phyloP scores from a whole-genome alignment of 768 basidiomycete genomes.

The Lentinula edodes region DNA sequence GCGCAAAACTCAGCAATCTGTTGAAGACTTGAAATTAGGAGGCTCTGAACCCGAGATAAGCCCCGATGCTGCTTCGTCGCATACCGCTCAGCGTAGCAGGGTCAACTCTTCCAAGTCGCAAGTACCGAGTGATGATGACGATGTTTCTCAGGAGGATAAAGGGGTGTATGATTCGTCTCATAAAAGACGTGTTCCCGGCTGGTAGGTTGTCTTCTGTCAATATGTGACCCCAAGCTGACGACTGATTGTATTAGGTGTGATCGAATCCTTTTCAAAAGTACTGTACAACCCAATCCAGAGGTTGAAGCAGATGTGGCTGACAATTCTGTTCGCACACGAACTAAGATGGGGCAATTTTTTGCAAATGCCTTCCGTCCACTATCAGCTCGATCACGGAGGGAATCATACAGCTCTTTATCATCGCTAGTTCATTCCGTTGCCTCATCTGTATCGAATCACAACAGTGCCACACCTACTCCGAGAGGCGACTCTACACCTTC shows the following conservation, averaged over 20 bases:
- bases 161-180: constrained; percentile 78
- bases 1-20: not conserved
- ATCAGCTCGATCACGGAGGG: constrained; percentile 30
- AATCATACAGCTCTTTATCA: constrained; percentile 26
- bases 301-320: constrained; percentile 32
- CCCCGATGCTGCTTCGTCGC: constrained; percentile 11
- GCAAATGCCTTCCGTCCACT: constrained; percentile 47
- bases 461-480: constrained; percentile 8
- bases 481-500: constrained; percentile 16
- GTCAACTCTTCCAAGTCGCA: constrained; percentile 31
- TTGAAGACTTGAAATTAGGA: constrained; percentile 7
- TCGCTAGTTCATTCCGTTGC: constrained; percentile 18
- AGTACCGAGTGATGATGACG: constrained; percentile 27
- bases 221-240: not conserved
- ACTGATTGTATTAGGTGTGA: constrained; percentile 55
- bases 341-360: constrained; percentile 49
- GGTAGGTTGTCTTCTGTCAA: constrained; percentile 38
- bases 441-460: constrained; percentile 11
- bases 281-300: constrained; percentile 42
- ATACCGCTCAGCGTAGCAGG: constrained; percentile 23
- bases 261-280: constrained; percentile 79
- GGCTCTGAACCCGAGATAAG: constrained; percentile 5
- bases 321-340: constrained; percentile 29
- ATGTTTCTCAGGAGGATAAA: constrained; percentile 38
- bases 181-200: constrained; percentile 81